Evolutionary conservation across 805 yeast species (phyloP).

Genomic region (Suhomyces vadensis): DNA sequence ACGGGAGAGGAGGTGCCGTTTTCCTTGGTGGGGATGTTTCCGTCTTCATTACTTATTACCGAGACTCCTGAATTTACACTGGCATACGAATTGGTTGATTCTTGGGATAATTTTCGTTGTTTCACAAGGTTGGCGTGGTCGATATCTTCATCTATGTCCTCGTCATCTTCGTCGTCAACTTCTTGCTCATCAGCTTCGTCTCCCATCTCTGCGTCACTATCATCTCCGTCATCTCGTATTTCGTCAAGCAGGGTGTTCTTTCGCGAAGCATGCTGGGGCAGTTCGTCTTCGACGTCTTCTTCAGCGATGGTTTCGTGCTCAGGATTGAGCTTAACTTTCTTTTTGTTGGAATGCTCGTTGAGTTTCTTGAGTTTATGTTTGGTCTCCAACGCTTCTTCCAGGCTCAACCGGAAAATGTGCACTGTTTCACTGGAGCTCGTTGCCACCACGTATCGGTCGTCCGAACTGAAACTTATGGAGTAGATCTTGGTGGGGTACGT

Average conservation of each 20-base stretch:
- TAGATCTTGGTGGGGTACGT: slow-evolving; percentile 80
- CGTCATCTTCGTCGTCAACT: slow-evolving; percentile 29
- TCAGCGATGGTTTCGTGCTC: slow-evolving; percentile 31
- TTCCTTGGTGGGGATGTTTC: slow-evolving; percentile 2
- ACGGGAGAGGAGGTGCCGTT: background rate
- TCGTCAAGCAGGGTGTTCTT: slow-evolving; percentile 17
- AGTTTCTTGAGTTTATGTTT: slow-evolving; percentile 34
- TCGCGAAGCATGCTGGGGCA: slow-evolving; percentile 13
- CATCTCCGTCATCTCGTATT: slow-evolving; percentile 16
- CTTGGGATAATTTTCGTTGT: slow-evolving; percentile 41
- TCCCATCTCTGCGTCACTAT: slow-evolving; percentile 16
- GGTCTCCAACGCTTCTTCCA: slow-evolving; percentile 43
- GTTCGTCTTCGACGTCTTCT: slow-evolving; percentile 20
- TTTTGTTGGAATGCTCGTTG: slow-evolving; percentile 10
- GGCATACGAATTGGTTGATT: slow-evolving; percentile 34
- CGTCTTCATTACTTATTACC: slow-evolving; percentile 19
- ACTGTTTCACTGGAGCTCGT: slow-evolving; percentile 89
- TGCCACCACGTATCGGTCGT: slow-evolving; percentile 73
- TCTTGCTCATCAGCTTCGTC: slow-evolving; percentile 23
- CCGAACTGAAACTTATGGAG: slow-evolving; percentile 72
- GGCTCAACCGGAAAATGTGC: slow-evolving; percentile 80
- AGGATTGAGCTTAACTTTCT: slow-evolving; percentile 10
- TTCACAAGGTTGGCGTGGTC: slow-evolving; percentile 21
- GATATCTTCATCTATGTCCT: slow-evolving; percentile 26
- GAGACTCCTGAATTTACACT: slow-evolving; percentile 34